phyloP scores from a whole-genome alignment of 768 basidiomycete species.

The Lenzites betulinus region DNA sequence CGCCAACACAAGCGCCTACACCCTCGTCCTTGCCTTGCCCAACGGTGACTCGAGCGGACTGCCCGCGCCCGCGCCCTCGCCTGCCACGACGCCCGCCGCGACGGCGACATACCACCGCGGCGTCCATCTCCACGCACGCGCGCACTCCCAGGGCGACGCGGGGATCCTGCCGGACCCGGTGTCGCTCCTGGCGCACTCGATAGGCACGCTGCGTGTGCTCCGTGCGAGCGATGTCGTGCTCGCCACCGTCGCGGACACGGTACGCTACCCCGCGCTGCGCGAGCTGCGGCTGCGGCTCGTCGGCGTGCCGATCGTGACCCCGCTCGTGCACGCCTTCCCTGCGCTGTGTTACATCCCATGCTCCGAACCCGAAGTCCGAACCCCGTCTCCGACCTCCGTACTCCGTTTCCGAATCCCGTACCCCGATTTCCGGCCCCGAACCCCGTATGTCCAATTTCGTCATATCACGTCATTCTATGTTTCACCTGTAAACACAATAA shows the following conservation, averaged over 20 bases:
- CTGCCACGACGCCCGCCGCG: constrained; percentile 7
- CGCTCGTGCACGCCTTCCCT: constrained; percentile 20
- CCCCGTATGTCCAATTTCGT: too few relatives aligned
- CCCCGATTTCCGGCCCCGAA: too few relatives aligned
- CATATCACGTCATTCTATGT: too few relatives aligned
- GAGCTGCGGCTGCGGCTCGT: constrained; percentile 11
- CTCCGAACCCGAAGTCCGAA: too few relatives aligned
- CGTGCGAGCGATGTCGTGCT: constrained; percentile 11
- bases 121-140: not conserved
- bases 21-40: constrained; percentile 6
- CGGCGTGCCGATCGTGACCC: constrained; percentile 14
- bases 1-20: not conserved
- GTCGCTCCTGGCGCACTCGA: constrained; percentile 12
- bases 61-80: not conserved
- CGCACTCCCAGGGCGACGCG: not conserved
- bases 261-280: constrained; percentile 17
- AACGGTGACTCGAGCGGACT: constrained; percentile 10
- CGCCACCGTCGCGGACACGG: constrained; percentile 12
- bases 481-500: too few relatives aligned
- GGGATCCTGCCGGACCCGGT: constrained; percentile 9
- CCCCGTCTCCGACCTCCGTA: too few relatives aligned
- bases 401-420: too few relatives aligned
- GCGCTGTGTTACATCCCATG: not conserved
- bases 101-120: not conserved
- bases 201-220: constrained; percentile 3